Evolutionary conservation across 73 alveolate genomes (phyloP), one percentile per base, ranked within the genome.

Genomic region (Blepharisma stoltei): DNA sequence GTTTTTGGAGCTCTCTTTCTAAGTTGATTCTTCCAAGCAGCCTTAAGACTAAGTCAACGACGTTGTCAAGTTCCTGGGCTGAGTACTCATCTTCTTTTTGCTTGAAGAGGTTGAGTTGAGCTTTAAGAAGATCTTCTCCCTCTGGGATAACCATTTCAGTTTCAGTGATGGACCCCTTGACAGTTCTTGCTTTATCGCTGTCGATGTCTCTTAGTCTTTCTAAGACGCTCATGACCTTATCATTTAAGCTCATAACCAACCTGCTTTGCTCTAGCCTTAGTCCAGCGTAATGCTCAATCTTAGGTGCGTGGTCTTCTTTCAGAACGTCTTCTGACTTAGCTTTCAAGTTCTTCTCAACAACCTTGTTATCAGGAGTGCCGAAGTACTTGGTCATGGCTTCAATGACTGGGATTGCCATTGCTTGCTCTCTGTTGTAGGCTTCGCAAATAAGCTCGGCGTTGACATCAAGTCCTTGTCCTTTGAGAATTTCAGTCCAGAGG

Each of bases 251-350:
- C 18, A 14, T 1, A 2, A 60, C 23, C 0, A 60, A 47, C 45
- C 45, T 60, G 23, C 73, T 60, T 60, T 60, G 46, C 23, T 60
- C 73, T 1, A 60, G 73, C 5, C 73, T 60, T 1, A 60, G 23
- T 25, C 23, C 46, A 25, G 23, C 11, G 23, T 18, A 60, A 25
- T 60, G 14, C 46, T 60, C 73, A 25, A 60, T 60, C 45, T 20
- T 60, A 60, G 41, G 41, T 32, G 41, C 41, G 41, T 32, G 41
- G 41, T 32, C 41, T 32, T 32, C 41, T 32, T 32, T 32, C 0
- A 32, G 41, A 32, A 32, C 41, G 3, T 32, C 41, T 32, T 32
- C 41, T 32, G 41, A 32, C 41, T 32, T 32, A 32, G 41, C 0
- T 32, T 32, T 32, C 41, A 32, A 32, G 41, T 32, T 32, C 41